phyloP scores from a whole-genome alignment of 2,329 filamentous ascomycete genomes.

The Coleophoma eucalyptorum region DNA sequence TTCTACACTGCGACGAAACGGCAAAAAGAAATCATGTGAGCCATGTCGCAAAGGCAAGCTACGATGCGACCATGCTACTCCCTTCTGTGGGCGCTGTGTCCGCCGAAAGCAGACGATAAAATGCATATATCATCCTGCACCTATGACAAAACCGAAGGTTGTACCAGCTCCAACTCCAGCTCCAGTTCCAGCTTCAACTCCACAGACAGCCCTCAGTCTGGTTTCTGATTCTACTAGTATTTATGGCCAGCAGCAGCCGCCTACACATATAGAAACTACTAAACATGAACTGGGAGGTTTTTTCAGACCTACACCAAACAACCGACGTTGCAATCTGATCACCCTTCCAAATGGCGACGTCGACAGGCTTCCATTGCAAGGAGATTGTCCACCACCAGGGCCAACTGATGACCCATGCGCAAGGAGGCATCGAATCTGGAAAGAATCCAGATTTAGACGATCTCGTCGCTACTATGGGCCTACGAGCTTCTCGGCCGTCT shows the following conservation, averaged over 20 bases:
- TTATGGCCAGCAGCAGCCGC: too few species aligned
- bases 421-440: constrained; percentile 10
- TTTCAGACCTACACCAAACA: too few species aligned
- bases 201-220: background rate
- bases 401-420: background rate
- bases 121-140: constrained; percentile 23
- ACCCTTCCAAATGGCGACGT: too few species aligned
- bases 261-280: too few species aligned
- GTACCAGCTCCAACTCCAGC: background rate
- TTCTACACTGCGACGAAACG: constrained; percentile 23
- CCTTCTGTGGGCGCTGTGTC: constrained; percentile 22
- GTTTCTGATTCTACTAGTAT: too few species aligned
- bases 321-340: too few species aligned
- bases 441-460: constrained; percentile 11
- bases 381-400: background rate
- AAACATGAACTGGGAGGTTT: too few species aligned
- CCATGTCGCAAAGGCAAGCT: constrained; percentile 26
- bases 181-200: background rate
- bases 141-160: constrained; percentile 17
- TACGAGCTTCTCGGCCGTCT: constrained; percentile 24
- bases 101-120: constrained; percentile 17
- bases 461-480: constrained; percentile 22
- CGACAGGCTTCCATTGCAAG: background rate
- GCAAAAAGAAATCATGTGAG: constrained; percentile 25
- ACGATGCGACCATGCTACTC: constrained; percentile 22